These are phyloP conservation scores for Hamigera avellanea DNA, from an alignment of 495 filamentous ascomycete genomes.

Conservation along the genomic window DNA sequence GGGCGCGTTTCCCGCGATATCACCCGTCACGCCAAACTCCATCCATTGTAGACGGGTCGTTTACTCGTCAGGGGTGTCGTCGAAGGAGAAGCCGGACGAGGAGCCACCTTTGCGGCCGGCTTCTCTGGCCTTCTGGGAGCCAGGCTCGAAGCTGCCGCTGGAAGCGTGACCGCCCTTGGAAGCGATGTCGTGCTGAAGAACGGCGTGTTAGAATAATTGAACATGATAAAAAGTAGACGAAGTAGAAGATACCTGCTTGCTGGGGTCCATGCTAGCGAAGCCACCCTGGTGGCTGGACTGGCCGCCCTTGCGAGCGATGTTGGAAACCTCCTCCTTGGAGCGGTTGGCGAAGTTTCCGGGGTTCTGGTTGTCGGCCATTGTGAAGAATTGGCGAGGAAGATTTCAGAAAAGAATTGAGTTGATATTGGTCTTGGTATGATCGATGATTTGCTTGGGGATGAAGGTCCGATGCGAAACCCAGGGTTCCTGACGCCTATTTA, in stretches of 20 bases:
- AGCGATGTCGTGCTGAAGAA: conserved; percentile 30
- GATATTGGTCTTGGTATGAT: too few species aligned
- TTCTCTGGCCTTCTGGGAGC: conserved; percentile 32
- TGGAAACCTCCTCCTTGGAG: conserved; percentile 43
- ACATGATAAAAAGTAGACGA: background rate
- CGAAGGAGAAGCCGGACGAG: conserved; percentile 1
- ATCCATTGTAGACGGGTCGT: background rate
- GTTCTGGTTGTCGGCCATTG: conserved; percentile 30
- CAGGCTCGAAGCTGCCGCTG: conserved; percentile 34
- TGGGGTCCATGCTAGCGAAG: conserved; percentile 25
- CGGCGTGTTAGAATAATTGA: background rate
- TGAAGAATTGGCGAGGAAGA: too few species aligned
- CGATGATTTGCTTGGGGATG: too few species aligned
- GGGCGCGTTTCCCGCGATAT: too few species aligned
- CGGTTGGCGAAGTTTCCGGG: conserved; percentile 55
- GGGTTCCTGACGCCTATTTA: too few species aligned
- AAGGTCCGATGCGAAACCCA: too few species aligned
- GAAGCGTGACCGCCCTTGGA: conserved; percentile 43
- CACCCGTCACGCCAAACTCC: too few species aligned
- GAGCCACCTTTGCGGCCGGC: conserved; percentile 34
- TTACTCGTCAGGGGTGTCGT: conserved; percentile 7
- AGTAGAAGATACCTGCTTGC: conserved; percentile 34
- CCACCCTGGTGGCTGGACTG: conserved; percentile 25
- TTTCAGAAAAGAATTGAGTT: too few species aligned
- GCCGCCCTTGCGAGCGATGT: conserved; percentile 41